Base-by-base conservation (phyloP, 177 flowering plant genomes). In the Vitis hybrid region DNA sequence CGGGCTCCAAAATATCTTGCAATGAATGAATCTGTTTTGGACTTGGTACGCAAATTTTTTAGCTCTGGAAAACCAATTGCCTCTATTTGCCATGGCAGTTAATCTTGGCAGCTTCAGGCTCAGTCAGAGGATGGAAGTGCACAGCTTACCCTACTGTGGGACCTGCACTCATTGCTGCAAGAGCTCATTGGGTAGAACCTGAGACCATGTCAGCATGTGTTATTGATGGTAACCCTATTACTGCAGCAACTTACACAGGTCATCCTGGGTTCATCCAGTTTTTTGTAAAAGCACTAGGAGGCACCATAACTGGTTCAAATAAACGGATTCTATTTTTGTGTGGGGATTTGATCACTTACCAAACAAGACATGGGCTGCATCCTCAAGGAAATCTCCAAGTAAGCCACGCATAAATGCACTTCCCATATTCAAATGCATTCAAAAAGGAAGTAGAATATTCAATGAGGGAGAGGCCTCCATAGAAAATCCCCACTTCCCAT, bases 1-100 rank as follows among this genome's bases (percentile, higher is more conserved):
- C 83, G 98, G 50, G 89, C 99, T 48, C 97, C 98, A 14, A 98
- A 96, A 72, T 96, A 96, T 80, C 97, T 93, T 64, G 89, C 98
- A 62, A 77, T 88, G 81, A 72, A 93, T 76, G 81, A 80, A 70
- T 85, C 90, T 69, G 93, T 96, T 58, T 19, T 84, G n/a, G 82
- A 81, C 8, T 70, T 92, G 69, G 92, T 88, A 29, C 65, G 74
- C 4, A 76, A 82, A 65, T 87, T 93, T 76, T 75, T 79, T 31
- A 62, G 71, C 16, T 76, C 88, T 8, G 82, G 85, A 62, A 93
- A 90, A 74, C 91, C 97, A 67, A 84, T 96, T 72, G 98, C 97
- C 14, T 80, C 95, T 11, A 82, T 96, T 63, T 93, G 97, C 78
- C 98, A 93, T 76, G 99, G 4, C 97, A 88, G 60, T 73, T 96